Percentiles rank a stretch among this genome's conserved stretches.
Evolutionary conservation across 2,329 filamentous ascomycete species (phyloP).

Genomic region (Cryoendolithus antarcticus): DNA sequence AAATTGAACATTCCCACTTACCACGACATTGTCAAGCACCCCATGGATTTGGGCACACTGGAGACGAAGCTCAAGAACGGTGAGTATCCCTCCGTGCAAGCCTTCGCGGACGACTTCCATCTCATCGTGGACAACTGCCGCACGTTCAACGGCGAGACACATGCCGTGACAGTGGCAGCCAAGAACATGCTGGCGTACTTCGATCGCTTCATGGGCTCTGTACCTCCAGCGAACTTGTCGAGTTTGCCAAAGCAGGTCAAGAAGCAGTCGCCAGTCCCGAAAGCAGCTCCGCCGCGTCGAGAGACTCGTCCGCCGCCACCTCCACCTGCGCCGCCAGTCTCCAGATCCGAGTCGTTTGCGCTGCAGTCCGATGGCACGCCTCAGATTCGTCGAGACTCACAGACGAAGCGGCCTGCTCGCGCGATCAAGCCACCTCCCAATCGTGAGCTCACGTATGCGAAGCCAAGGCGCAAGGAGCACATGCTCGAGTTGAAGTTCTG

Average conservation of each 20-base stretch:
- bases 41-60: slow-evolving; percentile 75
- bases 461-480: slow-evolving; percentile 82
- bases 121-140: slow-evolving; percentile 69
- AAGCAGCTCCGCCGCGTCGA: slow-evolving; percentile 15
- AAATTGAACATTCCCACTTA: slow-evolving; percentile 66
- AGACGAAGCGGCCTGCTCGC: slow-evolving; percentile 75
- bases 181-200: slow-evolving; percentile 48
- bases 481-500: slow-evolving; percentile 84
- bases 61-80: slow-evolving; percentile 65
- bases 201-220: slow-evolving; percentile 46
- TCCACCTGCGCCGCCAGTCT: slow-evolving; percentile 16
- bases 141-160: slow-evolving; percentile 68
- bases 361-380: slow-evolving; percentile 66
- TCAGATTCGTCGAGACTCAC: slow-evolving; percentile 74
- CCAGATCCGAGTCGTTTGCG: slow-evolving; percentile 54
- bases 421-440: slow-evolving; percentile 85
- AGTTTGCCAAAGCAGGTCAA: slow-evolving; percentile 34
- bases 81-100: slow-evolving; percentile 55
- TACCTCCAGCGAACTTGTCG: no score
- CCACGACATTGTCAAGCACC: slow-evolving; percentile 58
- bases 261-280: slow-evolving; percentile 19
- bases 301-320: slow-evolving; percentile 26
- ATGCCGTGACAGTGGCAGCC: slow-evolving; percentile 61
- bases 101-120: slow-evolving; percentile 61
- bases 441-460: slow-evolving; percentile 82